Base-by-base conservation (phyloP, 1,139 yeast genomes). In the Blastobotrys ciferrii region DNA sequence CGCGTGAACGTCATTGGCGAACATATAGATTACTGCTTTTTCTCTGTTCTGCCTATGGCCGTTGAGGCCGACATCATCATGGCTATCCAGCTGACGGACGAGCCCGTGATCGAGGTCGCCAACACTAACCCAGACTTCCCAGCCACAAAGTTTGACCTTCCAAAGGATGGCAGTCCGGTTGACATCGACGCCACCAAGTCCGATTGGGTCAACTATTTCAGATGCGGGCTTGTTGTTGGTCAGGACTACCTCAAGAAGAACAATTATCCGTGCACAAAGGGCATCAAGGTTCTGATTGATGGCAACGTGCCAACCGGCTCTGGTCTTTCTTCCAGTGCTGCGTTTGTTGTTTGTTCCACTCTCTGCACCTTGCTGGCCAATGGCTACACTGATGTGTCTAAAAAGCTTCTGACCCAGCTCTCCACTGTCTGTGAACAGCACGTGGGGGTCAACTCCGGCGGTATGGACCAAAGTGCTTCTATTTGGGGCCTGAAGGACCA, bases 391-490 rank as follows among this genome's bases (percentile, higher is more conserved):
- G 50, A 56, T 9, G 66, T 82, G 40, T 54, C 78, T 51, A 81
- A 81, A 59, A 68, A 73, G 20, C 81, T 76, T 52, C 72, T 84
- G 53, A 80, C 84, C 37, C 68, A 70, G 53, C 79, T 84, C 49
- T 81, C 88, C 11, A 83, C 81, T 47, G 82, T 79, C 15, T 79
- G 84, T 44, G 91, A 84, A 61, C 87, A 83, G 66, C 81, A 79
- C 50, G 80, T 84, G 40, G 91, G 91, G 19, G 84, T 84, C 47
- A 83, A 82, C 62, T 80, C 83, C 39, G 91, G 91, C 19, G 91
- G 91, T 39, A 78, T 84, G 86, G 91, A 84, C 63, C 91, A 84
- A 66, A 76, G 84, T 53, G 89, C 91, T 2, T 78, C 85, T 1
- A 75, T 84, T 19, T 82, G 77, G 58, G 89, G 89, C n/a, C 80